A percentile compares a stretch with the other conserved stretches of the same genome.
These are phyloP conservation scores for Corymbia maculata DNA, from an alignment of 345 rosid genomes.

Conservation along the genomic window DNA sequence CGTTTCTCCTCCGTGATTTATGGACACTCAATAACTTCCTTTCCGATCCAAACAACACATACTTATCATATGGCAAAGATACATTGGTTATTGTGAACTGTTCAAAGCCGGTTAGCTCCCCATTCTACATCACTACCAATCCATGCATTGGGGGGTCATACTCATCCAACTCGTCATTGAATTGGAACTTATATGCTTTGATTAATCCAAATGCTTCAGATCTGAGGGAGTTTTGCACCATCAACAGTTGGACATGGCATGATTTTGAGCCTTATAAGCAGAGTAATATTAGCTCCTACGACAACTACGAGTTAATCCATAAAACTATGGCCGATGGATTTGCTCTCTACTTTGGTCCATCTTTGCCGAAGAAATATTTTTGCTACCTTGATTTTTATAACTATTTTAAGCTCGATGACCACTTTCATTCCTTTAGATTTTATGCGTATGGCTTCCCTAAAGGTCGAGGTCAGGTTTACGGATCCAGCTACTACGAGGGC, in stretches of 20 bases:
- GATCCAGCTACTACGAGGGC: not conserved
- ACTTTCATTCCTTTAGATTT: not conserved
- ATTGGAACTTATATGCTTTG: not conserved
- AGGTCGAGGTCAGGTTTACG: not conserved
- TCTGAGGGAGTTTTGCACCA: not conserved
- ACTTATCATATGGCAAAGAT: rapidly evolving
- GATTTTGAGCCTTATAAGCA: too few species aligned
- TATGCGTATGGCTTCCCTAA: not conserved
- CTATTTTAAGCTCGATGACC: not conserved
- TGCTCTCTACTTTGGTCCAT: rapidly evolving
- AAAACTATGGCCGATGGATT: not conserved
- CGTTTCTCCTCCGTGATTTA: too few species aligned
- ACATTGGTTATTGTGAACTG: too few species aligned
- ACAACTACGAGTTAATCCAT: not conserved
- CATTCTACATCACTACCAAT: not conserved
- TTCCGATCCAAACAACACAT: too few species aligned
- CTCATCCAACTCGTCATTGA: not conserved
- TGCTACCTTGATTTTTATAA: not conserved
- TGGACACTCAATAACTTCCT: rapidly evolving
- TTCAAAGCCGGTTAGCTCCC: too few species aligned
- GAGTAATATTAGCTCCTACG: not conserved
- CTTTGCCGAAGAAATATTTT: not conserved
- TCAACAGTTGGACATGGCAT: too few species aligned
- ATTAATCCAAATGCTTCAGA: not conserved
- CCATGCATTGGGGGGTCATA: not conserved